These are phyloP conservation scores for Verbena officinalis DNA, from an alignment of 257 asterid genomes.

Conservation along the genomic window DNA sequence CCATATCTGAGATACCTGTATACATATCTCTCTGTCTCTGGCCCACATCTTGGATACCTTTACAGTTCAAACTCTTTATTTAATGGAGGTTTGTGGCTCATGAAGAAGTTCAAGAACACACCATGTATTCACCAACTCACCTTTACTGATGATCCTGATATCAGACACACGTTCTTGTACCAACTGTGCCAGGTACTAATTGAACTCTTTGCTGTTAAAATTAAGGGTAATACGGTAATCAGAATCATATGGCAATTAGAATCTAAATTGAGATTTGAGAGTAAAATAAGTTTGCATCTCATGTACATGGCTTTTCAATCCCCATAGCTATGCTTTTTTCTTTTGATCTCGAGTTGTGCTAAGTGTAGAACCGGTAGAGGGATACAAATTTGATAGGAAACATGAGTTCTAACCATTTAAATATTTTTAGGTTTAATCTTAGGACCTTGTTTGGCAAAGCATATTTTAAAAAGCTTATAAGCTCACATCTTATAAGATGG, in stretches of 20 bases:
- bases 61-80: slow-evolving; percentile 79
- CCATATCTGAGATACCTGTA: slow-evolving; percentile 74
- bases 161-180: slow-evolving; percentile 68
- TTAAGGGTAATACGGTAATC: not conserved
- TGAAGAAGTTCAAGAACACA: slow-evolving; percentile 81
- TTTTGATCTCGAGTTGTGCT: not conserved
- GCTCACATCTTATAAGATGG: no score
- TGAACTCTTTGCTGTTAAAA: slow-evolving; percentile 13
- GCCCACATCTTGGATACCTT: slow-evolving; percentile 86
- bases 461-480: no score
- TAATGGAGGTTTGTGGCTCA: slow-evolving; percentile 82
- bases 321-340: not conserved
- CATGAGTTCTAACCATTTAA: not conserved
- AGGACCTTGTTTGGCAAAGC: no score
- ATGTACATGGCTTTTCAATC: not conserved
- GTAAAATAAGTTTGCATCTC: not conserved
- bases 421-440: not conserved
- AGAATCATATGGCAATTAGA: slow-evolving; percentile 10
- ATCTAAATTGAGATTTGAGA: not conserved
- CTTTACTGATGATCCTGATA: slow-evolving; percentile 75
- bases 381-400: not conserved
- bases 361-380: not conserved
- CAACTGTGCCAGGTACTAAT: slow-evolving; percentile 65
- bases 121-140: slow-evolving; percentile 87
- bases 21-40: slow-evolving; percentile 72